Evolutionary conservation across 805 yeast species (phyloP), one percentile per base, ranked within the genome.

Genomic region (Priceomyces fermenticarens): DNA sequence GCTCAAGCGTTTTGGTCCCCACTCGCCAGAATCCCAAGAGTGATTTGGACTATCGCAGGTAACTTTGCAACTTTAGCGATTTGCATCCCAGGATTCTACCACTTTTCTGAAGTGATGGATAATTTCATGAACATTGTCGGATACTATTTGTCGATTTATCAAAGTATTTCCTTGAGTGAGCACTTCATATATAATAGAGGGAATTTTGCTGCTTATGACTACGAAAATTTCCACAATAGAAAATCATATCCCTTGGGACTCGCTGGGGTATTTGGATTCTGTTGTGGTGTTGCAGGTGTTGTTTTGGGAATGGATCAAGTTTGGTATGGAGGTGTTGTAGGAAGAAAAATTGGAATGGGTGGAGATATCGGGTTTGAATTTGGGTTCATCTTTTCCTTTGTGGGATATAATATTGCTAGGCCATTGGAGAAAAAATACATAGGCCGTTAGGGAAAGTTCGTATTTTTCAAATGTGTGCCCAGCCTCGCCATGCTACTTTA

Each of bases 81-180:
- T 56, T 80, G 95, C 55, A 89, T 89, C 51, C 95, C 96, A 36
- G 96, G 87, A 38, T 85, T 83, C 70, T 83, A 85, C 72, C 61
- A 75, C 47, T 88, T 90, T 63, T 78, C 73, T 42, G 53, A 61
- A 2, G 89, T 86, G 54, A 85, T 90, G 85, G 73, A 77, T 44
- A 80, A 87, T 67, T 90, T 90, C 68, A 88, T 90, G 97, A 81
- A 87, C 70, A 69, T 89, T 60, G 88, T 90, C 62, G 91, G 87
- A 50, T 90, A 90, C 75, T 89, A 91, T 78, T 74, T 89, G 58
- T 87, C 95, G 45, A 83, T 89, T 55, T 90, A 89, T 68, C 80
- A 79, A 55, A 80, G 85, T 37, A 81, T 90, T 62, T 64, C 78
- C 17, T 62, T 85, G n/a, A 76, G 87, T 31, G 97, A 89, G 65